phyloP scores from a whole-genome alignment of 139 green algal species.

The Nannochloris sp. region DNA sequence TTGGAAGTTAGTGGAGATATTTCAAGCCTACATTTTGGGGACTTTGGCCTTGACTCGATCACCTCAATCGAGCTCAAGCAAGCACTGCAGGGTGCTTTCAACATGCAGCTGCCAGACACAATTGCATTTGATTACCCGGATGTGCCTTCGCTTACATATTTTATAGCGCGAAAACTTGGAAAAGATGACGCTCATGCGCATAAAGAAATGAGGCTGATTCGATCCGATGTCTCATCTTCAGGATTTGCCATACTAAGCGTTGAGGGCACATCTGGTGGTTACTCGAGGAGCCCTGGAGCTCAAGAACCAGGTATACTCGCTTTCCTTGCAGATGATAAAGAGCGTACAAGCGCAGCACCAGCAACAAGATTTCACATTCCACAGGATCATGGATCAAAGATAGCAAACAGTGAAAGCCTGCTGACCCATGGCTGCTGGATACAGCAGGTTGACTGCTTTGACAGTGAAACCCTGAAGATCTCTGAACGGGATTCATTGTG shows the following conservation, averaged over 20 bases:
- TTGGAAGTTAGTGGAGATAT: neutral
- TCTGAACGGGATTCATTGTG: slow-evolving; percentile 35
- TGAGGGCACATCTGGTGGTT: too few relatives aligned
- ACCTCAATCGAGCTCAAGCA: slow-evolving; percentile 34
- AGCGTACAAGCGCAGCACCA: neutral
- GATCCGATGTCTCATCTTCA: too few relatives aligned
- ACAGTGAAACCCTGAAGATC: slow-evolving; percentile 46
- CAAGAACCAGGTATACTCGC: too few relatives aligned
- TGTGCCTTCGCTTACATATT: slow-evolving; percentile 26
- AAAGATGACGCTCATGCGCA: too few relatives aligned
- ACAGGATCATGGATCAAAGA: neutral
- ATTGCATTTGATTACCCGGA: slow-evolving; percentile 55
- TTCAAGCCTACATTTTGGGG: neutral
- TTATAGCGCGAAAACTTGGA: neutral
- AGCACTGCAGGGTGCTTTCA: slow-evolving; percentile 17
- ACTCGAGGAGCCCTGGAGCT: too few relatives aligned
- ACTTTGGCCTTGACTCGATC: slow-evolving; percentile 8
- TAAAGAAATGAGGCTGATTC: too few relatives aligned
- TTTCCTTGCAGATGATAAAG: too few relatives aligned
- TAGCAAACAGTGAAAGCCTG: neutral
- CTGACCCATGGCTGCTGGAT: slow-evolving; percentile 6
- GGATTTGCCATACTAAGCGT: too few relatives aligned
- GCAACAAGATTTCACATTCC: slow-evolving; percentile 15
- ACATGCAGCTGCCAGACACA: slow-evolving; percentile 37
- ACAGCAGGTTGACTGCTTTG: slow-evolving; percentile 40